Evolutionary conservation across 2,329 filamentous ascomycete species (phyloP).

Genomic region (Akanthomyces lecanii): DNA sequence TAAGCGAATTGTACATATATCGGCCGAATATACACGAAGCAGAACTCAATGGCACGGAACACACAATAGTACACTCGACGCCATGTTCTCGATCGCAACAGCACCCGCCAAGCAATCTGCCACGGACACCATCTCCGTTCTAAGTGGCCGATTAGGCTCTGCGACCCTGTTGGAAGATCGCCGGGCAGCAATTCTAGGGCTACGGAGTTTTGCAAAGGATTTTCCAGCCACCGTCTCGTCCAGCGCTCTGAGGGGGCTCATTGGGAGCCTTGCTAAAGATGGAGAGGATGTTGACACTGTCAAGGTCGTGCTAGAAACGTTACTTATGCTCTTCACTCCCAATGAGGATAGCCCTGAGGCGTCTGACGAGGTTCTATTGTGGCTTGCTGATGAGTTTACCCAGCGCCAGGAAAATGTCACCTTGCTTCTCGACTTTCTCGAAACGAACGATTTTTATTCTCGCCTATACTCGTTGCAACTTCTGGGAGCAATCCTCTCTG

Average conservation of each 20-base stretch:
- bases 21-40: background rate
- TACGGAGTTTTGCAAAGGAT: constrained; percentile 93
- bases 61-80: background rate
- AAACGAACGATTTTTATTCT: constrained; percentile 82
- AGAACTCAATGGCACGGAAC: constrained; percentile 12
- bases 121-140: constrained; percentile 85
- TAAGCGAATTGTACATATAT: background rate
- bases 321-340: constrained; percentile 83
- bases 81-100: constrained; percentile 61
- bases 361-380: constrained; percentile 91
- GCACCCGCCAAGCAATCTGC: constrained; percentile 95
- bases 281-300: constrained; percentile 93
- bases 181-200: constrained; percentile 83
- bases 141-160: constrained; percentile 82
- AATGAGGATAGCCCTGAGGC: constrained; percentile 77
- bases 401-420: constrained; percentile 97
- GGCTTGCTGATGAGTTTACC: constrained; percentile 97
- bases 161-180: constrained; percentile 93
- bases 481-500: constrained; percentile 77
- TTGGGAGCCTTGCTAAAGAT: constrained; percentile 80
- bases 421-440: constrained; percentile 81
- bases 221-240: constrained; percentile 95
- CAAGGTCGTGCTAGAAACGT: constrained; percentile 89
- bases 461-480: constrained; percentile 88
- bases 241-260: constrained; percentile 82